Conservation (phyloP, 305 asterid species). For the Stenogyne calaminthoides region DNA sequence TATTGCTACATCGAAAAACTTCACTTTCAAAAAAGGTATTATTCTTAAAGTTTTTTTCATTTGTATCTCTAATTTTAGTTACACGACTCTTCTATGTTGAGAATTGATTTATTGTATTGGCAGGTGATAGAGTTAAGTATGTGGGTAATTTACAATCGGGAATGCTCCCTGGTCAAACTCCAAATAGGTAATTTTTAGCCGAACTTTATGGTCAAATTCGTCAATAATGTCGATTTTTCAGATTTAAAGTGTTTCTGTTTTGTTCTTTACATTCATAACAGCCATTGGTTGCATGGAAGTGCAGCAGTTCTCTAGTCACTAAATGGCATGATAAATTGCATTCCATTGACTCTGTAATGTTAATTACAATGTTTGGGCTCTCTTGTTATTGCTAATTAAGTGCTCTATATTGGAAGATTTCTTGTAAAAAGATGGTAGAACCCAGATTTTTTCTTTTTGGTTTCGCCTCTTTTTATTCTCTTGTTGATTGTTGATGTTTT, state of each 20-base stretch:
- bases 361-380: neutral
- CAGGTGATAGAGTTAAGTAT: slow-evolving; percentile 90
- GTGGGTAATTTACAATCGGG: slow-evolving; percentile 52
- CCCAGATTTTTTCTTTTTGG: neutral
- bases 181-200: slow-evolving; percentile 48
- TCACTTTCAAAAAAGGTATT: slow-evolving; percentile 68
- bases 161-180: slow-evolving; percentile 46
- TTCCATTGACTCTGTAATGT: neutral
- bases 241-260: neutral
- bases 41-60: slow-evolving; percentile 4
- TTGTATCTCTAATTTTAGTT: slow-evolving; percentile 4
- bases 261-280: neutral
- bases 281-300: slow-evolving; percentile 12
- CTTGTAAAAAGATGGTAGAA: neutral
- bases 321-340: neutral
- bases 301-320: no score
- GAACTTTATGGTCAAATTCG: neutral
- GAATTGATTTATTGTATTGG: slow-evolving; percentile 31
- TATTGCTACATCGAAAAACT: slow-evolving; percentile 73
- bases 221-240: neutral
- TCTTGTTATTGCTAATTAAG: neutral
- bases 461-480: slow-evolving; percentile 2
- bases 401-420: neutral
- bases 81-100: slow-evolving; percentile 17
- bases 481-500: neutral